phyloP scores from a whole-genome alignment of 306 rosid species.

The Lupinus albus region DNA sequence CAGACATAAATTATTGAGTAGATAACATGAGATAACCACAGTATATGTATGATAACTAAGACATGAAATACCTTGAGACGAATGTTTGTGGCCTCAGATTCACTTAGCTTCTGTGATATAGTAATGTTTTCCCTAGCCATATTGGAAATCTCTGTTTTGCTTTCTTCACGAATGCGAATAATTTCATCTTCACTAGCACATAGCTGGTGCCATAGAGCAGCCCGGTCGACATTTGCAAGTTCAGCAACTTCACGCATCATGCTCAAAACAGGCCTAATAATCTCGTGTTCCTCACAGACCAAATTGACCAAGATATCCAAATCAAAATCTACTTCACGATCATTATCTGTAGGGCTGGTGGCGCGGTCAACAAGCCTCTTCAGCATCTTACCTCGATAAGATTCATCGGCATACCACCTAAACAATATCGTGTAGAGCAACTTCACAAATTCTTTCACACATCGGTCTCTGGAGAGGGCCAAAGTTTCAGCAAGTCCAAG shows the following conservation, averaged over 20 bases:
- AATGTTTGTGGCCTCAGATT: conserved; percentile 71
- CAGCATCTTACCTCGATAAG: conserved; percentile 76
- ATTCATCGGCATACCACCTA: conserved; percentile 89
- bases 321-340: conserved; percentile 75
- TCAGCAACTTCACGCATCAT: conserved; percentile 97
- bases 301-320: conserved; percentile 80
- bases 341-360: conserved; percentile 68
- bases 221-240: conserved; percentile 89
- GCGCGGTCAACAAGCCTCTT: conserved; percentile 90
- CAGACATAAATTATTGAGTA: conserved; percentile 49
- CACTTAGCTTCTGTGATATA: conserved; percentile 72
- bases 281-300: conserved; percentile 87
- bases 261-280: conserved; percentile 75
- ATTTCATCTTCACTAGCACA: conserved; percentile 95
- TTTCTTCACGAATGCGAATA: conserved; percentile 68
- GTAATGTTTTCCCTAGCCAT: conserved; percentile 67
- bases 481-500: conserved; percentile 96
- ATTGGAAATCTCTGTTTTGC: conserved; percentile 68
- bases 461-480: conserved; percentile 79
- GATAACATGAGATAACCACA: conserved; percentile 50
- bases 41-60: conserved; percentile 50
- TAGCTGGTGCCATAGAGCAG: conserved; percentile 95
- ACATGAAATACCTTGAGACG: conserved; percentile 86
- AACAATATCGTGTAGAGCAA: conserved; percentile 78
- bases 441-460: conserved; percentile 86